Evolutionary conservation across 176 grass and related monocot species (phyloP).

Genomic region (Oryza brachyantha): DNA sequence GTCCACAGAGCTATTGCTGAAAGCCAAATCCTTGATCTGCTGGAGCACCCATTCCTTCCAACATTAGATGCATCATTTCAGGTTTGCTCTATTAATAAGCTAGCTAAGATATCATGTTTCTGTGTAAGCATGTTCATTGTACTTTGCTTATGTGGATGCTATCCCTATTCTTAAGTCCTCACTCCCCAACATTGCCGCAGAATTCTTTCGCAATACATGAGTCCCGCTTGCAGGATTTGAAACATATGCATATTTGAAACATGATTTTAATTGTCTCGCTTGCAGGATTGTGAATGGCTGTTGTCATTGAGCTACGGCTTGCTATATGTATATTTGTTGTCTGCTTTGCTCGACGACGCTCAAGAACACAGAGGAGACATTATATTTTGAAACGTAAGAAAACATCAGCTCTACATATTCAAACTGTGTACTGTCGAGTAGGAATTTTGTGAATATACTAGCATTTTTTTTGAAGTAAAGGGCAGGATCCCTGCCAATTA

Average conservation of each 20-base stretch:
- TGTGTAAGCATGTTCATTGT: not conserved
- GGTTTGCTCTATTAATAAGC: conserved; percentile 43
- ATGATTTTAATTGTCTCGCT: conserved; percentile 20
- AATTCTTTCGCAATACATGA: not conserved
- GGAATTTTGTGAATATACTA: not conserved
- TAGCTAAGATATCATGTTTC: not conserved
- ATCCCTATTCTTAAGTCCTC: not conserved
- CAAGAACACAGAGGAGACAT: conserved; percentile 44
- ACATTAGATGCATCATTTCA: conserved; percentile 97
- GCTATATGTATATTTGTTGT: conserved; percentile 40
- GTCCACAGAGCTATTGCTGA: conserved; percentile 88
- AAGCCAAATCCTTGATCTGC: conserved; percentile 82
- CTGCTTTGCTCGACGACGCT: conserved; percentile 46
- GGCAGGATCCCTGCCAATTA: too few species aligned
- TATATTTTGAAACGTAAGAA: conserved; percentile 61
- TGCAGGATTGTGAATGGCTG: conserved; percentile 59
- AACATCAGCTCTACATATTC: not conserved
- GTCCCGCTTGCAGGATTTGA: too few species aligned
- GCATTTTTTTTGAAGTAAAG: not conserved
- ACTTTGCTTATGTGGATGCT: not conserved
- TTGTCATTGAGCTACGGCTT: conserved; percentile 55
- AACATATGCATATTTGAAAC: not conserved
- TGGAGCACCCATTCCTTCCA: conserved; percentile 96
- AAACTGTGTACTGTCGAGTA: not conserved
- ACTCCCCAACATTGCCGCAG: not conserved